A percentile compares a stretch with the other conserved stretches of the same genome.
Conservation (phyloP, 2,329 filamentous ascomycete species). For the Hymenoscyphus infarciens region DNA sequence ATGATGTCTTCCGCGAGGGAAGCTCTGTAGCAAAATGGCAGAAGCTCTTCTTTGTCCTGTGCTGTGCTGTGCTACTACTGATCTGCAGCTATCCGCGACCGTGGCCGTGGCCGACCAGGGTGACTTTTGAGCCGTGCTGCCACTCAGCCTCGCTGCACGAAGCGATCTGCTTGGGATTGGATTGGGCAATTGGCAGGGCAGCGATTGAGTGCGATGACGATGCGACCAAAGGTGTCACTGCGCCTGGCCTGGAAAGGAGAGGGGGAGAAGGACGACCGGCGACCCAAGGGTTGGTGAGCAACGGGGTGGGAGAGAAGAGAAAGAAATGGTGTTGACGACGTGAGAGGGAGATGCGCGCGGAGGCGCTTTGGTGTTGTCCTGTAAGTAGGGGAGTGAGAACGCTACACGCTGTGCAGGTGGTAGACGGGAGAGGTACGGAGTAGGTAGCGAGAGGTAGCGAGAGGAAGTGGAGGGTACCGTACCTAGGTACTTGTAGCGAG, state of each 20-base stretch:
- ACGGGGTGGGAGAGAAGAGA: background rate
- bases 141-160: conserved; percentile 32
- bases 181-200: conserved; percentile 8
- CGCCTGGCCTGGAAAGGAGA: background rate
- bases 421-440: too few species aligned
- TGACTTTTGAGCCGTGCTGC: conserved; percentile 20
- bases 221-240: background rate
- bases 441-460: background rate
- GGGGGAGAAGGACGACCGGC: background rate
- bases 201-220: background rate
- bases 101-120: conserved; percentile 16
- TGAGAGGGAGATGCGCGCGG: background rate
- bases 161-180: conserved; percentile 16
- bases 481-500: background rate
- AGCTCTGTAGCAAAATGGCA: conserved; percentile 17
- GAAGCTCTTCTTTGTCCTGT: conserved; percentile 29
- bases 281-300: background rate
- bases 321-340: background rate
- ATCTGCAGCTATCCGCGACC: conserved; percentile 30
- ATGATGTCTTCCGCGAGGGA: conserved; percentile 14
- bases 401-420: too few species aligned
- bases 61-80: conserved; percentile 24
- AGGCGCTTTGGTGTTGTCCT: background rate
- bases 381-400: background rate
- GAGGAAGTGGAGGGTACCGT: too few species aligned